A percentile compares a stretch with the other conserved stretches of the same genome.
These are phyloP conservation scores for Casuarina cunninghamiana DNA, from an alignment of 306 rosid species.

Conservation along the genomic window DNA sequence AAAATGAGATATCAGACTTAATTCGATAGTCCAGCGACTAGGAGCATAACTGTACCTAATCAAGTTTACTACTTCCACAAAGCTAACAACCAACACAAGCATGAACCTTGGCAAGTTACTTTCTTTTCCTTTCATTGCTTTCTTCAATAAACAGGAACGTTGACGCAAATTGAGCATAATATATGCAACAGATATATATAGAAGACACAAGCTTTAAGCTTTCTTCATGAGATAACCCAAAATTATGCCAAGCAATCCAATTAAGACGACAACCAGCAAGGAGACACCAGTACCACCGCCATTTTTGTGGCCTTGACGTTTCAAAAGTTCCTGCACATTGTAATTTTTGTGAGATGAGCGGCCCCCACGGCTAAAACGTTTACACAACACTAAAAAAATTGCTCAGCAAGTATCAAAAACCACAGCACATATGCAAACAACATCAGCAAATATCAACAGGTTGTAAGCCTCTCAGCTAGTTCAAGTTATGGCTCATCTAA, in stretches of 20 bases:
- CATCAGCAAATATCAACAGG: not conserved
- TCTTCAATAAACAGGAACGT: conserved; percentile 43
- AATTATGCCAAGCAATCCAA: conserved; percentile 68
- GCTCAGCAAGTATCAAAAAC: not conserved
- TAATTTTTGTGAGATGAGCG: conserved; percentile 9
- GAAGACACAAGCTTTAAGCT: conserved; percentile 35
- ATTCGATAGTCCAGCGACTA: conserved; percentile 34
- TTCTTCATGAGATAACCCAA: conserved; percentile 78
- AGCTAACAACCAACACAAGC: conserved; percentile 43
- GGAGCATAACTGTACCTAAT: conserved; percentile 32
- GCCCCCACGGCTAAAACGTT: not conserved
- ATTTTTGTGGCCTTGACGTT: conserved; percentile 59
- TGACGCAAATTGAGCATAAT: conserved; percentile 31
- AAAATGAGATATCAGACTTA: conserved; percentile 26
- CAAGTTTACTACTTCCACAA: conserved; percentile 51
- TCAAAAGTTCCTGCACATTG: conserved; percentile 74
- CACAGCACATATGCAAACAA: not conserved
- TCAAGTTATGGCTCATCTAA: not conserved
- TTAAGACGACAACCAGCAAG: conserved; percentile 49
- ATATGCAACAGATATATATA: conserved; percentile 23
- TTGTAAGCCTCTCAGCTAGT: not conserved
- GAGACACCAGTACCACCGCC: conserved; percentile 55
- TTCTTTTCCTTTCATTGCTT: conserved; percentile 49
- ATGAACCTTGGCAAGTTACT: conserved; percentile 33
- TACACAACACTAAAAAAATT: not conserved